Evolutionary conservation across 805 yeast genomes (phyloP), one percentile per base, ranked within the genome.

Genomic region (Yarrowia yakushimensis): DNA sequence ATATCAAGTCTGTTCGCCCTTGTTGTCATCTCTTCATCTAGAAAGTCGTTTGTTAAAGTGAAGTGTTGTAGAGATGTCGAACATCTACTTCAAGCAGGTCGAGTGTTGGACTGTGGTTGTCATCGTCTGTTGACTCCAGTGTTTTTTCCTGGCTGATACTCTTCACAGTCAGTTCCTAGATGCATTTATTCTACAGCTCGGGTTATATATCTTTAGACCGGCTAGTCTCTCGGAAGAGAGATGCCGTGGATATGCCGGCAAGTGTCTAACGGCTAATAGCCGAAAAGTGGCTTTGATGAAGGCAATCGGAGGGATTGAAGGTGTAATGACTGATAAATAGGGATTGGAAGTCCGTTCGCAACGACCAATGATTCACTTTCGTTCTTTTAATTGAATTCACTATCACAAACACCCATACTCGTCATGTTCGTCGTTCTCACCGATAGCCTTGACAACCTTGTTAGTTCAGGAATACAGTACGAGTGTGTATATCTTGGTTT

Each of bases 191-290:
- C 37, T 17, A 4, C 17, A 4, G 27, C 27, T 22, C 33, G 4
- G 33, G 17, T 45, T 45, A 45, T 45, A 45, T 45, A 28, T 15
- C 18, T 15, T 28, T 30, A 30, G 25, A 8, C 52, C 30, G 28
- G 52, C 52, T 25, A 27, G 28, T n/a, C 52, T 45, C 18, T 18
- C 52, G 52, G 52, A 45, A 18, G 17, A 30, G 23, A 45, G 52
- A 45, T 45, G 52, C 52, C 52, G 52, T 45, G 52, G 52, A 45
- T 8, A n/a, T 27, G 36, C 30, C 52, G 52, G 52, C 20, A 15
- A 13, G 10, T 6, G 6, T 25, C 20, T n/a, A 41, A 3, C 52
- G 52, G 52, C 20, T 36, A 36, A 45, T 45, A 43, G 22, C 50
- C 50, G 50, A 34, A 20, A 18, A n/a, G 50, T n/a, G 30, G 28